Conservation (phyloP, 2,329 filamentous ascomycete species). For the Epichloe sibirici region DNA sequence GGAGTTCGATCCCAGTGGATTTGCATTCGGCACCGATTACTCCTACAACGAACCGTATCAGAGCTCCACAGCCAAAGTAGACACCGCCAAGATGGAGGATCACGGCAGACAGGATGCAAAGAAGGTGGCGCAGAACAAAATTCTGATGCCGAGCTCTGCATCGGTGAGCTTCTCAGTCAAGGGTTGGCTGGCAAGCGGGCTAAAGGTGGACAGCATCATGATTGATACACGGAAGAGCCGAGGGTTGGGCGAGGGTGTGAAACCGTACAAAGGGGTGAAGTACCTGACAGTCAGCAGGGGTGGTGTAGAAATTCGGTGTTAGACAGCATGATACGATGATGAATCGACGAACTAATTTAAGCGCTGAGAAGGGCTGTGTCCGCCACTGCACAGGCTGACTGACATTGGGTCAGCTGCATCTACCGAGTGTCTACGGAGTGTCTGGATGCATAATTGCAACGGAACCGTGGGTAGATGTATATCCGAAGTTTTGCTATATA, state of each 20-base stretch:
- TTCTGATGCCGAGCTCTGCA: constrained; percentile 69
- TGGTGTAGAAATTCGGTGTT: constrained; percentile 53
- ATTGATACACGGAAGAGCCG: constrained; percentile 68
- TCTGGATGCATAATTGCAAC: too few species aligned
- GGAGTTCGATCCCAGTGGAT: constrained; percentile 36
- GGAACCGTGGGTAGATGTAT: too few species aligned
- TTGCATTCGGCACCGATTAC: constrained; percentile 39
- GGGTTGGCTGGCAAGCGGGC: constrained; percentile 55
- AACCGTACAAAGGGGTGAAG: constrained; percentile 96
- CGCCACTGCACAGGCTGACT: too few species aligned
- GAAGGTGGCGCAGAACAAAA: constrained; percentile 55
- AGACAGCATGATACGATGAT: constrained; percentile 3
- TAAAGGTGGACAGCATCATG: constrained; percentile 56
- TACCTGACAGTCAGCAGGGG: constrained; percentile 69
- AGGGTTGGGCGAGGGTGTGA: constrained; percentile 75
- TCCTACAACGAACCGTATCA: constrained; percentile 47
- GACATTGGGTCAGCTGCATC: too few species aligned
- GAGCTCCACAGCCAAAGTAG: constrained; percentile 23
- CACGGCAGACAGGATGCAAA: constrained; percentile 38
- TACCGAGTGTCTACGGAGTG: too few species aligned
- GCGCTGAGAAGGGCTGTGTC: background rate
- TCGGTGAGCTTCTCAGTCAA: constrained; percentile 60
- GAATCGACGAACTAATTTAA: background rate
- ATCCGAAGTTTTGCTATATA: too few species aligned
- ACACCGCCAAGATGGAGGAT: constrained; percentile 18